phyloP scores from a whole-genome alignment of 441 rosid genomes.

The Populus hybrid region DNA sequence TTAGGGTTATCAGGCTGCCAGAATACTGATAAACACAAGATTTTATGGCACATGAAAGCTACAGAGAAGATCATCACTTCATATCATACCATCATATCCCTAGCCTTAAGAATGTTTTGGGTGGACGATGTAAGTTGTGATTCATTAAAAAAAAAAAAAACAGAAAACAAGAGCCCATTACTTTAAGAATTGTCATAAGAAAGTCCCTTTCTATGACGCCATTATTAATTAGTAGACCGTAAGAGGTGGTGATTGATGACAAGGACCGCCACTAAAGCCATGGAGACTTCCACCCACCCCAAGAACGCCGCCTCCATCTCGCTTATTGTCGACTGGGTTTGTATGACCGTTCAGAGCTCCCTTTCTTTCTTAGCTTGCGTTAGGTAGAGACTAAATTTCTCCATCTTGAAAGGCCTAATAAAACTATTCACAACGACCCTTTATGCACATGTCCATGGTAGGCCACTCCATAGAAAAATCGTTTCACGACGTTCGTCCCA shows the following conservation, averaged over 20 bases:
- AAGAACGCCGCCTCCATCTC: background rate
- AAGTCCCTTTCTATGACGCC: constrained; percentile 18
- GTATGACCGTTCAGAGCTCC: background rate
- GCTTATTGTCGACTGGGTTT: background rate
- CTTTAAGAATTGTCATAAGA: background rate
- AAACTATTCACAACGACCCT: background rate
- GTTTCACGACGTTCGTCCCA: background rate
- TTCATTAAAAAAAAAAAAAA: background rate
- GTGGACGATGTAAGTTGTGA: background rate
- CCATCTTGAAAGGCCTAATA: no score
- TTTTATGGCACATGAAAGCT: background rate
- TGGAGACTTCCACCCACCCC: background rate
- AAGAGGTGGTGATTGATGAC: constrained; percentile 10
- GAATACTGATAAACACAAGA: no score
- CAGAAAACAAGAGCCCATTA: background rate
- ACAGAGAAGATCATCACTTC: background rate
- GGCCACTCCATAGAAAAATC: background rate
- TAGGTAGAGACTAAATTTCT: background rate
- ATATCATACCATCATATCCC: background rate
- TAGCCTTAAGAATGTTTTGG: constrained; percentile 17
- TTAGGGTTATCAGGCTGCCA: no score
- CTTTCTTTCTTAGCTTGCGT: background rate
- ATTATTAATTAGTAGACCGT: constrained; percentile 10
- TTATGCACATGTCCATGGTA: background rate
- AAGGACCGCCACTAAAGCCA: constrained; percentile 22